Evolutionary conservation across 176 grass and related monocot genomes (phyloP).

Genomic region (Zizania latifolia): DNA sequence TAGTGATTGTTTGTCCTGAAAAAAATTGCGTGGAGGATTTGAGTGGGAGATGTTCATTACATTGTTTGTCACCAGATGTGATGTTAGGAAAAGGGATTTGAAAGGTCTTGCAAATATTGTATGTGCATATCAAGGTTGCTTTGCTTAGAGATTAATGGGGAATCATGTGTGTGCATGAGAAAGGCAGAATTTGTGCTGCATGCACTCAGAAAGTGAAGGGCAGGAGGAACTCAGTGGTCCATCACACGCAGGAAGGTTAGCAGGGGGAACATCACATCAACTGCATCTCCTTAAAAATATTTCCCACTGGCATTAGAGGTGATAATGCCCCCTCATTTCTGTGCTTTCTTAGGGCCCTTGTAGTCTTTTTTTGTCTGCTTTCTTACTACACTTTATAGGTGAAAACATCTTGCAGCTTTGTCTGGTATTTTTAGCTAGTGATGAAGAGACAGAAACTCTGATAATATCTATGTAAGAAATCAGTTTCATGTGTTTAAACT

Average conservation of each 20-base stretch:
- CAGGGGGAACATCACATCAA: conserved; percentile 10
- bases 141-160: conserved; percentile 31
- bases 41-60: not conserved
- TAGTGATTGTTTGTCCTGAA: not conserved
- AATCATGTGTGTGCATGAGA: conserved; percentile 40
- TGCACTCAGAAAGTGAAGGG: conserved; percentile 30
- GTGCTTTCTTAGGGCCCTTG: not conserved
- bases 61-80: not conserved
- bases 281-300: not conserved
- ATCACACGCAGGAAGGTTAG: not conserved
- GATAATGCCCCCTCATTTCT: not conserved
- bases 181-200: conserved; percentile 16
- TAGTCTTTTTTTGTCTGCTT: not conserved
- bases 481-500: not conserved
- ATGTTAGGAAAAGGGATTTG: not conserved
- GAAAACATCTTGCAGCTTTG: not conserved
- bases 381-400: not conserved
- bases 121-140: not conserved
- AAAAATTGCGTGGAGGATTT: not conserved
- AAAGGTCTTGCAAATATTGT: not conserved
- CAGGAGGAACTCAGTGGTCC: conserved; percentile 23
- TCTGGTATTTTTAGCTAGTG: not conserved
- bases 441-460: not conserved
- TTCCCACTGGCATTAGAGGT: not conserved
- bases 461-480: not conserved